phyloP scores from a whole-genome alignment of 2,329 filamentous ascomycete genomes.

The Cercospora berteroae region DNA sequence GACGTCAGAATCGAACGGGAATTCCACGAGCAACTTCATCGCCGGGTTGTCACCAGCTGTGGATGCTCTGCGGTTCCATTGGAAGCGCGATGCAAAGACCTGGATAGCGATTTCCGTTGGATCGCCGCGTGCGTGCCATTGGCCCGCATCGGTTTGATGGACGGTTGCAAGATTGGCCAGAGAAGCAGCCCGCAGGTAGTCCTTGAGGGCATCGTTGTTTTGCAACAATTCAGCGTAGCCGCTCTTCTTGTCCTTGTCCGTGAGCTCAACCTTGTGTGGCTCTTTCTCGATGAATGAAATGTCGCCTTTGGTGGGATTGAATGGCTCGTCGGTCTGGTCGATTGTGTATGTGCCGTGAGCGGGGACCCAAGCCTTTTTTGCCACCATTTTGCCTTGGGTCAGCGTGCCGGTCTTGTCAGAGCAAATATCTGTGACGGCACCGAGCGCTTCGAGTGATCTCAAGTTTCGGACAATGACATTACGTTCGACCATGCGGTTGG shows the following conservation, averaged over 20 bases:
- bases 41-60: constrained; percentile 33
- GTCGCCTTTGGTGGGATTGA: constrained; percentile 63
- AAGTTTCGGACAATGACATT: constrained; percentile 67
- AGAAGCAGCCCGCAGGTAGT: constrained; percentile 59
- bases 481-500: constrained; percentile 62
- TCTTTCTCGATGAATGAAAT: constrained; percentile 41
- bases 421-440: constrained; percentile 65
- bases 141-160: constrained; percentile 54
- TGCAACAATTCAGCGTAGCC: constrained; percentile 39
- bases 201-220: constrained; percentile 50
- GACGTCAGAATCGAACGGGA: constrained; percentile 70
- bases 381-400: constrained; percentile 60
- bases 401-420: constrained; percentile 68
- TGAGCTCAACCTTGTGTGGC: constrained; percentile 24
- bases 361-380: constrained; percentile 61
- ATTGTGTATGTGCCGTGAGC: constrained; percentile 61
- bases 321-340: constrained; percentile 55
- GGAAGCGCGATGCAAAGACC: constrained; percentile 68
- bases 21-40: constrained; percentile 64
- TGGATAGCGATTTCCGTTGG: constrained; percentile 74
- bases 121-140: constrained; percentile 65
- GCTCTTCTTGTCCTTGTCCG: constrained; percentile 20
- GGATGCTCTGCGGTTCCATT: constrained; percentile 34
- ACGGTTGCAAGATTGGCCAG: constrained; percentile 66
- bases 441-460: constrained; percentile 63